phyloP scores from a whole-genome alignment of 2,329 filamentous ascomycete species.

The Botryotinia calthae region DNA sequence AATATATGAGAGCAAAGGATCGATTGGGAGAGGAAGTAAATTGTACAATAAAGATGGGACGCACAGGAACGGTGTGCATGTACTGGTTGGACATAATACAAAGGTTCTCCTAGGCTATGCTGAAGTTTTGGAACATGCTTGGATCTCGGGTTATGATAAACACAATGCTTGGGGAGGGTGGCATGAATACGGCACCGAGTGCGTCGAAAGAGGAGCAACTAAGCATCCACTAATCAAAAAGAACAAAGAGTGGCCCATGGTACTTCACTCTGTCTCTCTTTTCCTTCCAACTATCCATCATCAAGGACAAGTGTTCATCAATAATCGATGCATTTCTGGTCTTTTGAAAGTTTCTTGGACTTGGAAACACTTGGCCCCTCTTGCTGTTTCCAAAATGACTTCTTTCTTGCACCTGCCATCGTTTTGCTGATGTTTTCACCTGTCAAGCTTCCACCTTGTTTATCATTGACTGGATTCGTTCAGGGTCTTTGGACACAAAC shows the following conservation, averaged over 20 bases:
- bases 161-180: neutral
- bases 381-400: neutral
- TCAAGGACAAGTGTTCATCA: constrained; percentile 1
- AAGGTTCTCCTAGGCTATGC: neutral
- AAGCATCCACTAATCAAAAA: neutral
- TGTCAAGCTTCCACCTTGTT: neutral
- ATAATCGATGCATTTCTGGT: neutral
- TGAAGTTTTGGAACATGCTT: neutral
- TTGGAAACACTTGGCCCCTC: neutral
- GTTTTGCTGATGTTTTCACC: neutral
- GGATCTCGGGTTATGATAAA: neutral
- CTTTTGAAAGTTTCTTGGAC: neutral
- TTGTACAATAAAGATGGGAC: neutral
- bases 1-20: neutral
- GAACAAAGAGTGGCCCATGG: neutral
- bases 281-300: neutral
- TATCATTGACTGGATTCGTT: neutral
- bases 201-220: neutral
- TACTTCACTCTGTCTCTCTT: neutral
- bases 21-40: neutral
- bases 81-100: constrained; percentile 4
- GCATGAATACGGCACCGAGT: neutral
- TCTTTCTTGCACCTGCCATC: neutral
- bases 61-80: neutral
- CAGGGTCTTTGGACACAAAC: neutral